Evolutionary conservation across 2,329 filamentous ascomycete species (phyloP).

Genomic region (Alternaria arborescens): DNA sequence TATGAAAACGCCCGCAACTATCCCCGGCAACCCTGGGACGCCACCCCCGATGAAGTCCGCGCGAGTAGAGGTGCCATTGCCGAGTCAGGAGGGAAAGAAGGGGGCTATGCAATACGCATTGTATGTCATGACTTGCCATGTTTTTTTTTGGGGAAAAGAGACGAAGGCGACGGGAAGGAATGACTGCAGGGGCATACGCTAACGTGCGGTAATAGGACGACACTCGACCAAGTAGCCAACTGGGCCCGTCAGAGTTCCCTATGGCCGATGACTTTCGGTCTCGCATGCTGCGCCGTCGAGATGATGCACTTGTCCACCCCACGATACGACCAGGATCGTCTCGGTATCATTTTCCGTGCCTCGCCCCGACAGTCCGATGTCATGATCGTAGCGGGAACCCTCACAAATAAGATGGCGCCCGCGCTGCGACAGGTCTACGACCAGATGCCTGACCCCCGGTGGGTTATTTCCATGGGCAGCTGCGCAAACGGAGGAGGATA

Average conservation of each 20-base stretch:
- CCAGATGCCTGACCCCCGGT: constrained; percentile 92
- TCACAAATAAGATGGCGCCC: constrained; percentile 96
- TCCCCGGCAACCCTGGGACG: constrained; percentile 63
- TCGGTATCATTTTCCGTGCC: constrained; percentile 91
- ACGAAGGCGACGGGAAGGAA: neutral
- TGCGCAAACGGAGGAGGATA: constrained; percentile 87
- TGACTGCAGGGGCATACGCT: constrained; percentile 17
- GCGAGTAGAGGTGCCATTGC: constrained; percentile 74
- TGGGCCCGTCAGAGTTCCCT: constrained; percentile 89
- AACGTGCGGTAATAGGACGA: constrained; percentile 64
- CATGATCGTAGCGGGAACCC: constrained; percentile 92
- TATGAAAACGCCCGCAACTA: constrained; percentile 62
- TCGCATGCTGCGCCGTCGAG: constrained; percentile 89
- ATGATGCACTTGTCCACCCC: constrained; percentile 95
- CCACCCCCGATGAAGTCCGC: constrained; percentile 64
- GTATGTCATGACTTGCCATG: constrained; percentile 62
- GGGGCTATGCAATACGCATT: constrained; percentile 84
- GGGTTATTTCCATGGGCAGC: constrained; percentile 86
- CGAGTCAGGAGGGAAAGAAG: constrained; percentile 82
- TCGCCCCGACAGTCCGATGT: constrained; percentile 90
- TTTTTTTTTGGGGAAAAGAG: neutral
- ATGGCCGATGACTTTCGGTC: constrained; percentile 90
- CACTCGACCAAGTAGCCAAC: constrained; percentile 82
- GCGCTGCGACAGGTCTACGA: constrained; percentile 91
- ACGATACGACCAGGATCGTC: constrained; percentile 89